Base-by-base conservation (phyloP, 2,329 filamentous ascomycete species). In the Ramichloridium luteum region DNA sequence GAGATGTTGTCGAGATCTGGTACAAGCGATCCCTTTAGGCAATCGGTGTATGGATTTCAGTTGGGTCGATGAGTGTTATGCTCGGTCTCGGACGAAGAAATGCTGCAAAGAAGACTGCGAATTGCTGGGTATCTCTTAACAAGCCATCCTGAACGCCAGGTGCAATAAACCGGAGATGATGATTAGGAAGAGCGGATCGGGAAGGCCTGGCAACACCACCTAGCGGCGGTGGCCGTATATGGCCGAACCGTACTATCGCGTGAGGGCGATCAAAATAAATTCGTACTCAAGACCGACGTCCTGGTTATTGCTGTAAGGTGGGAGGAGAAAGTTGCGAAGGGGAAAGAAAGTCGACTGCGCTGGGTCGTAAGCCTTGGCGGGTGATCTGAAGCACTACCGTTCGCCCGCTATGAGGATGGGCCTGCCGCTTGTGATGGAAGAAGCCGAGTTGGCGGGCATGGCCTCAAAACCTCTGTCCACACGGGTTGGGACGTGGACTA, bases 161-260 rank as follows among this genome's bases (percentile, higher is more conserved):
- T 37, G 34, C 20, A 17, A 25, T n/a, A n/a, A n/a, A n/a, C n/a
- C n/a, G n/a, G n/a, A n/a, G n/a, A n/a, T n/a, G n/a, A n/a, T n/a
- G 28, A n/a, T 15, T 23, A 28, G 28, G 13, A 17, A 26, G 15
- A 30, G 11, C 14, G 33, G 31, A 36, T 40, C 34, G 41, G 30
- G 47, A 38, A 42, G 38, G 43, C 51, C 39, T 43, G 45, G 44
- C 50, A 53, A 23, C 51, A 54, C 45, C 48, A 51, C 47, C 49
- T 43, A 35, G 40, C 37, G 46, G 49, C 47, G 46, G 45, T 50
- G 51, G 51, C 51, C 50, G 48, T 53, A 31, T 35, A 38, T 46
- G 46, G 47, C 46, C 47, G 45, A 26, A 32, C 32, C 27, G 29
- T 23, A 22, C 13, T 15, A 30, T 23, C 20, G 20, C 20, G 39